A percentile compares a stretch with the other conserved stretches of the same genome.
Evolutionary conservation across 441 rosid species (phyloP).

Genomic region (Dalechampia spathulata): DNA sequence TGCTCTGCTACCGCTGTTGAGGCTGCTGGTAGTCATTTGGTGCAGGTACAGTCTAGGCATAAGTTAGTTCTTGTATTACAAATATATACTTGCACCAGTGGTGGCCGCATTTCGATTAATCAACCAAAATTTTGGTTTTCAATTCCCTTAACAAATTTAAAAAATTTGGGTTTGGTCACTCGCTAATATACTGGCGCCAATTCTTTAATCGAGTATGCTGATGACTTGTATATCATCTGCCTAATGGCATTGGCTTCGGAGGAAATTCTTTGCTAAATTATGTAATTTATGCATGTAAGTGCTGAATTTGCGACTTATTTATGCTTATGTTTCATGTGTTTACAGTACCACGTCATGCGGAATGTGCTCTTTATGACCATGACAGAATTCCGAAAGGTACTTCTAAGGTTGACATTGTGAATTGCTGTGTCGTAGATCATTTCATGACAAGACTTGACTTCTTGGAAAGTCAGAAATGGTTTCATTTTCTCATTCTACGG

Average conservation of each 20-base stretch:
- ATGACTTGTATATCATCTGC: neutral
- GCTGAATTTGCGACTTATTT: neutral
- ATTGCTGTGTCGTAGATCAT: neutral
- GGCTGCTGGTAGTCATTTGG: conserved; percentile 58
- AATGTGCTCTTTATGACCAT: conserved; percentile 65
- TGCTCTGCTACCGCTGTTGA: conserved; percentile 62
- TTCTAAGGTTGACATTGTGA: neutral
- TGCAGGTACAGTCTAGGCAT: conserved; percentile 36
- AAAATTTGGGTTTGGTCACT: too few species aligned
- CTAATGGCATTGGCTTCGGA: neutral
- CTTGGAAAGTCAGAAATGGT: neutral
- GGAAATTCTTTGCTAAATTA: conserved; percentile 1
- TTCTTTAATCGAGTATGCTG: neutral
- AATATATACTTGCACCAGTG: too few species aligned
- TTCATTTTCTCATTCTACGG: neutral
- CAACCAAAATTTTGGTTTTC: too few species aligned
- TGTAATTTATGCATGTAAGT: neutral
- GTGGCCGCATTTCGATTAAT: too few species aligned
- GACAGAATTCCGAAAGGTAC: conserved; percentile 71
- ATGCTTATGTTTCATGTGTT: neutral
- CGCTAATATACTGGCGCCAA: neutral
- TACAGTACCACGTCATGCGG: conserved; percentile 60
- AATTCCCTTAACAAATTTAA: too few species aligned
- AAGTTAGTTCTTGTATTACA: conserved; percentile 1
- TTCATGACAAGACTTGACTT: neutral